A percentile compares a stretch with the other conserved stretches of the same genome.
Evolutionary conservation across 2,329 filamentous ascomycete genomes (phyloP).

Genomic region (Didymella lethalis): DNA sequence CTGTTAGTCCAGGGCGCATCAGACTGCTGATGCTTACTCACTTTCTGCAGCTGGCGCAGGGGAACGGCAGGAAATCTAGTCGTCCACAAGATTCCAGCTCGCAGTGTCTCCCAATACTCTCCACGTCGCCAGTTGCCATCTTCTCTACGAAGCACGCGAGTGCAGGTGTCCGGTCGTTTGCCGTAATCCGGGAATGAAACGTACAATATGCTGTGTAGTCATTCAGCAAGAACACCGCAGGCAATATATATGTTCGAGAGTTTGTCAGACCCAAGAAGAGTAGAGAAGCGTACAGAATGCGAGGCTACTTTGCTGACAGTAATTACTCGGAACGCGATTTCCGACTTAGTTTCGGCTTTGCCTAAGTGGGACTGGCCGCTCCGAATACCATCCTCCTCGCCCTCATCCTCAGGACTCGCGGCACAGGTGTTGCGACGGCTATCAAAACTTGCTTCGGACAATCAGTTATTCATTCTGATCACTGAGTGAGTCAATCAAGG

Average conservation of each 20-base stretch:
- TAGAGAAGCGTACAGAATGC: conserved; percentile 10
- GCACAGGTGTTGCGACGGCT: neutral
- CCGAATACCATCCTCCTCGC: too few species aligned
- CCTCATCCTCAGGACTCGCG: neutral
- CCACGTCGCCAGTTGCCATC: conserved; percentile 76
- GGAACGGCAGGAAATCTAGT: conserved; percentile 94
- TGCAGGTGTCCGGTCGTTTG: neutral
- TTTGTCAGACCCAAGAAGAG: neutral
- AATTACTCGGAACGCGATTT: conserved; percentile 22
- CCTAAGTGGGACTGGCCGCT: neutral
- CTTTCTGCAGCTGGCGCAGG: conserved; percentile 84
- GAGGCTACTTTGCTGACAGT: conserved; percentile 20
- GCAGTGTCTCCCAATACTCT: conserved; percentile 89
- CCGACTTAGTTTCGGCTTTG: conserved; percentile 8
- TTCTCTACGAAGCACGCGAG: conserved; percentile 50
- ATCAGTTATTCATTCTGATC: neutral
- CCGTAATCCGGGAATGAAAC: too few species aligned
- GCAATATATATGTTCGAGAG: neutral
- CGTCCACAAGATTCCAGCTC: conserved; percentile 90
- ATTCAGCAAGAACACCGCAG: neutral
- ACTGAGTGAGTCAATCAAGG: neutral
- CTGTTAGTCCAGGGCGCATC: conserved; percentile 22
- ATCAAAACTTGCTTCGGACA: too few species aligned
- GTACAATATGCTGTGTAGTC: neutral
- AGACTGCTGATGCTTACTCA: conserved; percentile 32